Percentiles rank a stretch among this genome's conserved stretches.
These are phyloP conservation scores for Colletotrichum sp. DNA, from an alignment of 2,329 filamentous ascomycete species.

Conservation along the genomic window DNA sequence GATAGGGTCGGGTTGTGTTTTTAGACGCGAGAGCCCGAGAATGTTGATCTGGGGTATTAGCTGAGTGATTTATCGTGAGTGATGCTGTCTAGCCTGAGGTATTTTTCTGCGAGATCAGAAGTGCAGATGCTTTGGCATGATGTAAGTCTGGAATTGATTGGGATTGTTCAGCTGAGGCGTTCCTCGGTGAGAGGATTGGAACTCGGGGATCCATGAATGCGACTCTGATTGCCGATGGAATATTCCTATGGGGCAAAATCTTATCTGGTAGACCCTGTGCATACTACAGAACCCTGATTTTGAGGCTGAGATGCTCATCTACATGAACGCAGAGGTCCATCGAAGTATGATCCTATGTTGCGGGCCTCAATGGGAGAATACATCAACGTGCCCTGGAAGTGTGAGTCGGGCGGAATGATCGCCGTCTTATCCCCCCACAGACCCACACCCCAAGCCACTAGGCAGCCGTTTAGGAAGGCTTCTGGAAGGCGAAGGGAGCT, in stretches of 20 bases:
- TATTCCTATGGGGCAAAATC: background rate
- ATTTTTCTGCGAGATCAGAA: background rate
- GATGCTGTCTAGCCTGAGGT: background rate
- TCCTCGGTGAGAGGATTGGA: background rate
- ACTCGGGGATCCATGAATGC: background rate
- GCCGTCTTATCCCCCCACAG: background rate
- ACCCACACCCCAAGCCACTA: background rate
- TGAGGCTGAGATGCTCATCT: background rate
- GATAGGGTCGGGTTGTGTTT: background rate
- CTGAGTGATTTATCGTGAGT: background rate
- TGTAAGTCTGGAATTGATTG: background rate
- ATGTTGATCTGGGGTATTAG: background rate
- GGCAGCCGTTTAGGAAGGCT: constrained; percentile 17
- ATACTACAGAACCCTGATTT: background rate
- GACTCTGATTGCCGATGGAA: background rate
- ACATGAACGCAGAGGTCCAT: background rate
- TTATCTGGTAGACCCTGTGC: background rate
- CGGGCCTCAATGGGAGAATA: background rate
- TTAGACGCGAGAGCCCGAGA: background rate
- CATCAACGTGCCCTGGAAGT: background rate
- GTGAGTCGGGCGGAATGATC: background rate
- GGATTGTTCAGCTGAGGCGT: background rate
- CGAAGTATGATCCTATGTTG: background rate
- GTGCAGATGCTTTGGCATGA: background rate
- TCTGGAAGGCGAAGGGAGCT: constrained; percentile 4